phyloP scores from a whole-genome alignment of 345 rosid species.

The Triadica sebifera region DNA sequence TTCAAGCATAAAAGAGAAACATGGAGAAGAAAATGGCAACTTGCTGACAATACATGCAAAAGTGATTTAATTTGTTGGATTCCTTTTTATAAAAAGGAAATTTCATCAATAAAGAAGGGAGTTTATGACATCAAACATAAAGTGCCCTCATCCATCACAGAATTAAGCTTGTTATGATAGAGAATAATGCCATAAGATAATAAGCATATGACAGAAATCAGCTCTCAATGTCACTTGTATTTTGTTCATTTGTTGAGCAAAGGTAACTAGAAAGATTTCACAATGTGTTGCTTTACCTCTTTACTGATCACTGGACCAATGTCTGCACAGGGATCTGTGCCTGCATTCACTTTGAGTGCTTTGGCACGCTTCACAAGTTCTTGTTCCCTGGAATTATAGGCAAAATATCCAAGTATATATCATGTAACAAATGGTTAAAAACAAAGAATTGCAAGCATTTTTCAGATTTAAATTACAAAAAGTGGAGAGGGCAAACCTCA shows the following conservation, averaged over 20 bases:
- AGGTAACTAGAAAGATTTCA: conserved; percentile 11
- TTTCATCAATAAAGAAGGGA: not conserved
- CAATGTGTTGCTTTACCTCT: conserved; percentile 29
- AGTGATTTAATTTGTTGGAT: no score
- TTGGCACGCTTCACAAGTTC: conserved; percentile 40
- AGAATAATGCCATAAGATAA: not conserved
- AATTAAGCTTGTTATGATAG: not conserved
- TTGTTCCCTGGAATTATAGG: conserved; percentile 30
- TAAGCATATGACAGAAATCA: conserved; percentile 3
- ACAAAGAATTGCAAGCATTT: not conserved
- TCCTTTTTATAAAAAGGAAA: not conserved
- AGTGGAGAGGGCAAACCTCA: no score
- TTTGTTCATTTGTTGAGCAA: not conserved
- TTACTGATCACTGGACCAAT: conserved; percentile 41
- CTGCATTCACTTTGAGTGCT: conserved; percentile 37
- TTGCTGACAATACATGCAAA: no score
- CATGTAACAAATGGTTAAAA: not conserved
- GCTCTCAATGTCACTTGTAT: not conserved
- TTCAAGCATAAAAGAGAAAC: not conserved
- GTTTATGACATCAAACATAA: not conserved
- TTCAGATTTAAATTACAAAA: no score
- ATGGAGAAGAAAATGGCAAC: not conserved
- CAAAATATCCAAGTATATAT: no score
- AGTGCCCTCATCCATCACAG: not conserved
- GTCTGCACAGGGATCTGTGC: conserved; percentile 37